Base-by-base conservation (phyloP, 805 yeast genomes). In the Metschnikowia reukaufii region DNA sequence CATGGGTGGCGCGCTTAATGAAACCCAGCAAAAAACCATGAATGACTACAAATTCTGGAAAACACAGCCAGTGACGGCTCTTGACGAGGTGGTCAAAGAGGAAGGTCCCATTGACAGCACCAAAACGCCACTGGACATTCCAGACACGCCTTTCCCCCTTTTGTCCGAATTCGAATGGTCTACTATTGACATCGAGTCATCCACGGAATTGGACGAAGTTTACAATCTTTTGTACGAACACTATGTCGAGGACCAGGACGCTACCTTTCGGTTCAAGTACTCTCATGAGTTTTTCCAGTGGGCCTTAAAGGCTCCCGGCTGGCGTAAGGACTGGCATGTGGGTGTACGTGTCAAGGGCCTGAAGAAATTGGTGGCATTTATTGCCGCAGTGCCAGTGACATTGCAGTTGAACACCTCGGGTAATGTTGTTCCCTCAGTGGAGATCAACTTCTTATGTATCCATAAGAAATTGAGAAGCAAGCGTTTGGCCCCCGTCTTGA, bases 11-110 rank as follows among this genome's bases (percentile, higher is more conserved):
- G 74, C 75, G 52, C 68, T 83, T 39, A 72, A 74, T n/a, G 82
- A 74, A 36, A 72, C 76, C 27, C 84, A 84, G 63, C 72, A 78
- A 57, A 62, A 62, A 36, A 58, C 61, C 29, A 89, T 90, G 87
- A 82, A 86, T 43, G 96, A 91, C 61, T 88, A 91, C 73, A 88
- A 87, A 70, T 94, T 94, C 69, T 94, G 99, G 99, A 88, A 86
- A 61, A 94, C 99, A 2, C 99, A 94, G 68, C 99, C 99, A 0
- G 98, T 94, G 17, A 79, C 90, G 7, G 74, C 74, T 25, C 82
- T 91, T 52, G 87, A 87, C 61, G 94, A 85, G 59, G 64, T 72
- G 36, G 74, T 85, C 37, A 74, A 69, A 5, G 64, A 72, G 9
- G 96, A 89, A 60, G 97, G 97, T 0, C 92, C 96, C 6, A 88